Evolutionary conservation across 2,329 filamentous ascomycete genomes (phyloP), one percentile per base, ranked within the genome.

Genomic region (Drechmeria coniospora): DNA sequence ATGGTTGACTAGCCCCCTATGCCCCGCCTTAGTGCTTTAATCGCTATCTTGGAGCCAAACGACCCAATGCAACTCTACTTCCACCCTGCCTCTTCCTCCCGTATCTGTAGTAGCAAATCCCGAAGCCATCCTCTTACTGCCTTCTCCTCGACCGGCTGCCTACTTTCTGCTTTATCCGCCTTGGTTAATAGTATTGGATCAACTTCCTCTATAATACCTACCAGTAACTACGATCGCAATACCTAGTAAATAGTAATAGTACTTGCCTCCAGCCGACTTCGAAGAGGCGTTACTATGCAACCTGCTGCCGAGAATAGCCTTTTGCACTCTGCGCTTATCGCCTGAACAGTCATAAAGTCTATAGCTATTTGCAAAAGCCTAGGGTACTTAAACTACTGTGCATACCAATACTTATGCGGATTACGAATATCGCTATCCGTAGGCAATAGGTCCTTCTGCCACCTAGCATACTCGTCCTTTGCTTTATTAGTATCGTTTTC

Each of bases 261-360:
- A 9, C 18, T 15, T 21, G 24, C 20, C 19, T 27, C 29, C 12
- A 31, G 13, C 10, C 12, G 19, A 18, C 23, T 31, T 10, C 24
- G 29, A 5, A 32, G 26, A 20, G 26, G 21, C 9, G 17, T 32
- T 2, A 28, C 17, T 23, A 29, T 32, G 10, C 23, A 18, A 11
- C 31, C 31, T 19, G 16, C 24, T 6, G 27, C 12, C 4, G 27
- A 32, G 27, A 32, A 32, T 15, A 32, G 20, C 13, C 31, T 32
- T 27, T 32, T 25, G 12, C 27, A 33, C 21, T 25, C 24, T 10
- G 21, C 23, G 31, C 31, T 33, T 24, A 28, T 33, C 15, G 25
- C 31, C 20, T 12, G 25, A 11, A 33, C 31, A 12, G 28, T 33
- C 28, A 30, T 30, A 15, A 33, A n/a, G 19, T 28, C 28, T 9